Base-by-base conservation (phyloP, 345 rosid species). In the Sisymbrium irio region DNA sequence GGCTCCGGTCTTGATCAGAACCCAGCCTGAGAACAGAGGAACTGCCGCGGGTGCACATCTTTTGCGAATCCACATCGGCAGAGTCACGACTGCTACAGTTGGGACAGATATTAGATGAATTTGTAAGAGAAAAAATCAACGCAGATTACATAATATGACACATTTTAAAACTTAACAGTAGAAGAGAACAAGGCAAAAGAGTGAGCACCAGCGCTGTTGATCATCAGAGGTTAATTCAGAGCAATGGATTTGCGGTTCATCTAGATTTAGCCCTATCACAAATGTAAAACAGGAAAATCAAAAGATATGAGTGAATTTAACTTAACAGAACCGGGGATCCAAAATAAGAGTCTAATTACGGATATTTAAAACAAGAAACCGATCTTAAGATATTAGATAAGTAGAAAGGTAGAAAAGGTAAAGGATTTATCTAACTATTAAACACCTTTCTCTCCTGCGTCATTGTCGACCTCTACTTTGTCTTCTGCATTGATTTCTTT, bases 401-500 rank as follows among this genome's bases (percentile, higher is more conserved):
- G 49, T 4, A 8, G 35, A 46, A 58, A 49, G 12, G 40, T 14
- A n/a, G 10, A 14, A 19, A 35, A 56, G 30, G 11, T 37, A 9
- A 27, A 37, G 30, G 25, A 14, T 47, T 3, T 12, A 45, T 36
- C 32, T 46, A 72, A 75, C 41, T 45, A 32, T 7, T 14, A 30
- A 17, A 62, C 20, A 78, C 99, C 98, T 89, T 78, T 85, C 58
- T 78, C 33, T 80, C 81, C 86, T 65, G 85, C 90, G 79, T 90
- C 99, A 10, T 79, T 76, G 64, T 87, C 91, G 58, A 85, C 71
- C 85, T 90, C 92, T 50, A 76, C 65, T 60, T 75, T 80, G 50
- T 79, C 86, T 53, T 86, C 90, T 76, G 83, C 80, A 69, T 92
- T 89, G 77, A 95, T 83, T 83, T 83, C 83, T 68, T 85, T 92